Base-by-base conservation (phyloP, 176 grass and related monocot species). In the Oryza longistaminata region DNA sequence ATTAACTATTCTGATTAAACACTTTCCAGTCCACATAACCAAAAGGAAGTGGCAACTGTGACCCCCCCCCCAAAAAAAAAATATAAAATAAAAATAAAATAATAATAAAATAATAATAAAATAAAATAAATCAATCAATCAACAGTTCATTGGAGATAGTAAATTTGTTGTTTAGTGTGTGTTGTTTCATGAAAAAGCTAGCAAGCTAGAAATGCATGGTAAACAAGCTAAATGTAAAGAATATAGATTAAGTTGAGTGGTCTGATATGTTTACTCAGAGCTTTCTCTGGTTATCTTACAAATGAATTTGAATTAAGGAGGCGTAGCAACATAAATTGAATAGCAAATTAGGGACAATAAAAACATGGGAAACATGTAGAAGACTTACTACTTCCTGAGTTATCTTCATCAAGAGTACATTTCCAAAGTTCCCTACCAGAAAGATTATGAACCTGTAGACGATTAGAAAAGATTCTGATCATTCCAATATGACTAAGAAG, bases 371-470 rank as follows among this genome's bases (percentile, higher is more conserved):
- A 55, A 42, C 43, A n/a, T 53, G 44, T 40, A 69, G 33, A 81
- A 34, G 40, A 76, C 22, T 77, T 90, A 77, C 83, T 85, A 34
- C 71, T 80, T 70, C 70, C 75, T 16, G 70, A 34, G 22, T 26
- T 75, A 70, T 84, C 81, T 80, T 84, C 89, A 70, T 76, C 76
- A 34, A 78, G 66, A 7, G 75, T 84, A 42, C 52, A 79, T 70
- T 84, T 87, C 85, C 70, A 87, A 81, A 80, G 70, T 81, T 71
- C 76, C 37, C 64, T 77, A 16, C 33, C 14, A 64, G 82, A 61
- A 10, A 70, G 12, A 3, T 82, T 74, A 65, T 52, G 25, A 82
- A 69, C 79, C 82, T 88, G 83, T 82, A 78, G 37, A 73, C 39
- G 21, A 74, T 72, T 4, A 48, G 19, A 9, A 77, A 68, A 73